phyloP scores from a whole-genome alignment of 768 basidiomycete species.

The Collybia sp. region DNA sequence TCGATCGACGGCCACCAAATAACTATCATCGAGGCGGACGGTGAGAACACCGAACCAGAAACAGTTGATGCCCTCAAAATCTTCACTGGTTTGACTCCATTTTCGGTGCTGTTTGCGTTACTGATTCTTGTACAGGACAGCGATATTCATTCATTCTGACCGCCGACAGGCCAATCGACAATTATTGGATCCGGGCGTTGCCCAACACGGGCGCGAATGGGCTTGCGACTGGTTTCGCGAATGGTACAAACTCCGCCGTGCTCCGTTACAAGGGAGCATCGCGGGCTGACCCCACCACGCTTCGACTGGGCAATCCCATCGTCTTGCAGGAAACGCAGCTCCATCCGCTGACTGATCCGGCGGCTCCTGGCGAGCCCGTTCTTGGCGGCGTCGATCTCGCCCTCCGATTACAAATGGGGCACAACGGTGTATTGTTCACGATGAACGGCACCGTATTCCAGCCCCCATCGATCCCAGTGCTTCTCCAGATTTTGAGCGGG shows the following conservation, averaged over 20 bases:
- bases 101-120: not conserved
- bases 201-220: slow-evolving; percentile 14
- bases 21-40: slow-evolving; percentile 53
- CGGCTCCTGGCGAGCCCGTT: slow-evolving; percentile 23
- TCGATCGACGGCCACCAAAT: slow-evolving; percentile 42
- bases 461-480: slow-evolving; percentile 29
- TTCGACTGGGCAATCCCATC: slow-evolving; percentile 11
- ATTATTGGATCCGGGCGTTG: slow-evolving; percentile 46
- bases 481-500: slow-evolving; percentile 37
- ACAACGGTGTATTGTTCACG: slow-evolving; percentile 10
- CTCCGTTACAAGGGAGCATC: slow-evolving; percentile 46
- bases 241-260: slow-evolving; percentile 44
- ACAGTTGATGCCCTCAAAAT: slow-evolving; percentile 39
- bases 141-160: slow-evolving; percentile 39
- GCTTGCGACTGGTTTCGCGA: slow-evolving; percentile 18
- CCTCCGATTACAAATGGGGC: slow-evolving; percentile 23
- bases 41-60: slow-evolving; percentile 34
- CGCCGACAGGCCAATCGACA: slow-evolving; percentile 29
- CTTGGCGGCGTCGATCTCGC: slow-evolving; percentile 33
- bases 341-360: slow-evolving; percentile 26
- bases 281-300: slow-evolving; percentile 34
- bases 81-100: slow-evolving; percentile 19
- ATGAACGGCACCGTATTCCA: slow-evolving; percentile 17
- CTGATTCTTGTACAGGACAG: slow-evolving; percentile 14
- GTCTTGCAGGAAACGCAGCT: slow-evolving; percentile 34